Evolutionary conservation across 768 basidiomycete genomes (phyloP).

Genomic region (Suillus occidentalis): DNA sequence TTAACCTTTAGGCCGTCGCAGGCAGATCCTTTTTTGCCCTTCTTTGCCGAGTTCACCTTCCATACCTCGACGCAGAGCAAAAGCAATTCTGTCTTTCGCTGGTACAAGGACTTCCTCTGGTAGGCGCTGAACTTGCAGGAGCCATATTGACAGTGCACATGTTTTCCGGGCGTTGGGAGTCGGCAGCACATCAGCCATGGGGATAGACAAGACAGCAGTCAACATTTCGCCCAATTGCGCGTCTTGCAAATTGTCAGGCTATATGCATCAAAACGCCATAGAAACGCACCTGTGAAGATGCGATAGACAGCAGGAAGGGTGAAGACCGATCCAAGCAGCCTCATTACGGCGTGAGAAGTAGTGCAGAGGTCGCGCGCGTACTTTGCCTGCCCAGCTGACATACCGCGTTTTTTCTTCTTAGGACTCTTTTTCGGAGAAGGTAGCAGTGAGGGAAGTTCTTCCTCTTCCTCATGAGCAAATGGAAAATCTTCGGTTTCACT

Average conservation of each 20-base stretch:
- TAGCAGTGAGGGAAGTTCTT: conserved; percentile 34
- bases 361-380: conserved; percentile 79
- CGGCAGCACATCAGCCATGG: conserved; percentile 64
- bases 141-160: conserved; percentile 72
- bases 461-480: conserved; percentile 23
- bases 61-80: conserved; percentile 71
- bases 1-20: conserved; percentile 77
- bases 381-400: conserved; percentile 77
- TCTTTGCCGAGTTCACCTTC: conserved; percentile 86
- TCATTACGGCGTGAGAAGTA: conserved; percentile 68
- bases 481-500: conserved; percentile 19
- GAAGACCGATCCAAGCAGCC: conserved; percentile 60
- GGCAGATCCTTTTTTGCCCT: conserved; percentile 82
- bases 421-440: conserved; percentile 76
- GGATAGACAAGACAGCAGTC: conserved; percentile 67
- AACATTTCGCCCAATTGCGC: conserved; percentile 59
- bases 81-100: conserved; percentile 65
- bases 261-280: conserved; percentile 10
- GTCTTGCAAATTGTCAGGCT: conserved; percentile 39
- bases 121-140: conserved; percentile 70
- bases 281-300: conserved; percentile 58
- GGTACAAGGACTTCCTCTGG: conserved; percentile 60
- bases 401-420: conserved; percentile 60
- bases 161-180: conserved; percentile 89
- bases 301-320: conserved; percentile 56